A percentile compares a stretch with the other conserved stretches of the same genome.
phyloP scores from a whole-genome alignment of 2,329 filamentous ascomycete species.

The Xylaria sp. region DNA sequence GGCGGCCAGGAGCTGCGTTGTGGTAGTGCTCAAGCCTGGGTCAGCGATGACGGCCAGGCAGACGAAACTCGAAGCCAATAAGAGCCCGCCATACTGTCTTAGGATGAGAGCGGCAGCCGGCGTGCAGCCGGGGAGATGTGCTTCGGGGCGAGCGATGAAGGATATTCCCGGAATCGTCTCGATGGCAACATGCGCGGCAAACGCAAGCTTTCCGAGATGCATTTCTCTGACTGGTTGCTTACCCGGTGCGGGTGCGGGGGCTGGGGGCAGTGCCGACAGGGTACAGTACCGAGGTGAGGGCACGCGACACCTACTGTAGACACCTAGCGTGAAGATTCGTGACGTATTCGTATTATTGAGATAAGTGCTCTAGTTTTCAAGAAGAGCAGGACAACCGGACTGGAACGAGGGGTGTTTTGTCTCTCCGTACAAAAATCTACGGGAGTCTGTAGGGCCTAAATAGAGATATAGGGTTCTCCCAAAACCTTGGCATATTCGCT shows the following conservation, averaged over 20 bases:
- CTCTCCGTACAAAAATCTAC: too few relatives aligned
- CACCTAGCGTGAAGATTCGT: too few relatives aligned
- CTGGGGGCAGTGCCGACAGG: too few relatives aligned
- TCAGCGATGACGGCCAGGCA: conserved; percentile 46
- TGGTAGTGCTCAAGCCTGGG: conserved; percentile 39
- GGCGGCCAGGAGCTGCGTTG: conserved; percentile 44
- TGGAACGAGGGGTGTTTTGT: too few relatives aligned
- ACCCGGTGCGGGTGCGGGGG: neutral
- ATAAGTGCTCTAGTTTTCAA: too few relatives aligned
- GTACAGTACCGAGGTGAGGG: too few relatives aligned
- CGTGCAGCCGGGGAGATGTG: conserved; percentile 50
- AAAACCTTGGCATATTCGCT: too few relatives aligned
- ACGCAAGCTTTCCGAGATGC: conserved; percentile 39
- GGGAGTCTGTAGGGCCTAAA: too few relatives aligned
- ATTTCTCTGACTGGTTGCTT: conserved; percentile 18
- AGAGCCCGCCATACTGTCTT: conserved; percentile 54
- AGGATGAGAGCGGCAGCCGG: conserved; percentile 50
- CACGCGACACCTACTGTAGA: neutral
- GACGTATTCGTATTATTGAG: too few relatives aligned
- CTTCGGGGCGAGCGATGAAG: conserved; percentile 51
- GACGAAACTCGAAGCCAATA: conserved; percentile 52
- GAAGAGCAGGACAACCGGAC: too few relatives aligned
- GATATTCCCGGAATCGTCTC: conserved; percentile 51
- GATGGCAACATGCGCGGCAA: conserved; percentile 46
- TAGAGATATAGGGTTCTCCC: too few relatives aligned